Conservation (phyloP, 192 early-diverging fungal genomes). For the Mortierella hygrophila region DNA sequence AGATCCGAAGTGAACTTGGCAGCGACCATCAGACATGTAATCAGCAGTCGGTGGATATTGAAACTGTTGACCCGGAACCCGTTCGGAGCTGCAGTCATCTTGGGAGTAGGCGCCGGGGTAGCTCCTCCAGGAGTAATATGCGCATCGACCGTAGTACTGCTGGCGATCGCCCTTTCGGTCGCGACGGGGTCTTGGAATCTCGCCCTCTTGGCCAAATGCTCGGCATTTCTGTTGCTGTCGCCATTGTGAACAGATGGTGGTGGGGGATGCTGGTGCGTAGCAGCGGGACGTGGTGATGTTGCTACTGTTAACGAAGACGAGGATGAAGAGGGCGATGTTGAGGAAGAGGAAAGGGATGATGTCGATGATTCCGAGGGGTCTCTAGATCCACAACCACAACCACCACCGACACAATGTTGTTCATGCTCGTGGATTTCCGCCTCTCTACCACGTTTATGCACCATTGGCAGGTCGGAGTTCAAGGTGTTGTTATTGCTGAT, state of each 20-base stretch:
- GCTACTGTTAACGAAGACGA: neutral
- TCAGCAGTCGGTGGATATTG: conserved; percentile 78
- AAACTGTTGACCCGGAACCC: conserved; percentile 70
- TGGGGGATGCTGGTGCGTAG: neutral
- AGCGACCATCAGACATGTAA: conserved; percentile 77
- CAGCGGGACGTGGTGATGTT: neutral
- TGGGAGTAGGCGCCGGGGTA: conserved; percentile 29
- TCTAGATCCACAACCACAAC: neutral
- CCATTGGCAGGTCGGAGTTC: conserved; percentile 38
- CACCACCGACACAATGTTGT: neutral
- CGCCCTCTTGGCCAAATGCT: neutral
- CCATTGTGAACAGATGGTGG: neutral
- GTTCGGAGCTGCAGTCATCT: conserved; percentile 18
- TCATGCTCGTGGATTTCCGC: conserved; percentile 1
- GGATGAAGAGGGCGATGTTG: neutral
- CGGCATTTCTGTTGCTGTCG: neutral
- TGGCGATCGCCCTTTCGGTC: neutral
- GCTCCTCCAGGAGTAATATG: conserved; percentile 15
- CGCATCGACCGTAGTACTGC: conserved; percentile 3
- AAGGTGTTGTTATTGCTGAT: neutral
- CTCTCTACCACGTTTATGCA: conserved; percentile 48
- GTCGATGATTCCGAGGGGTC: neutral
- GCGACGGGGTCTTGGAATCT: neutral
- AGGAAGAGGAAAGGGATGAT: neutral
- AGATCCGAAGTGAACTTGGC: conserved; percentile 83